Conservation (phyloP, 192 early-diverging fungal genomes). For the Coemansia sp. region DNA sequence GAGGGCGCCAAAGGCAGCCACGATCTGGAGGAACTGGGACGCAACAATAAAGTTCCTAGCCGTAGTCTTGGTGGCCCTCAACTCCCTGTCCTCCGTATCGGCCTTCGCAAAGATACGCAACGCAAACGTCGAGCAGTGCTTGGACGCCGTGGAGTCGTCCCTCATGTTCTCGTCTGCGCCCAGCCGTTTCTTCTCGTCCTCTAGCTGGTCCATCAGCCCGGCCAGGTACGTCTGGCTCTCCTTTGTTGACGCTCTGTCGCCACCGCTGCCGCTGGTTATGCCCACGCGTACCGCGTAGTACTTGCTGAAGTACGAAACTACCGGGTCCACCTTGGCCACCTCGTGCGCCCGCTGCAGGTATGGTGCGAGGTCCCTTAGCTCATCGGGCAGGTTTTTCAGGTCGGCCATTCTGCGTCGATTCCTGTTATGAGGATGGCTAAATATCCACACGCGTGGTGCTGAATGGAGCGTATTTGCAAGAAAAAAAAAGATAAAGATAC, state of each 20-base stretch:
- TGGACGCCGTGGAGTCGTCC: conserved; percentile 74
- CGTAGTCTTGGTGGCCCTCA: conserved; percentile 77
- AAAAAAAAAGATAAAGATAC: conserved; percentile 8
- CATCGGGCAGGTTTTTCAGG: conserved; percentile 55
- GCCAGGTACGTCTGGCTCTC: conserved; percentile 64
- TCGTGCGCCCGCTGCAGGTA: conserved; percentile 86
- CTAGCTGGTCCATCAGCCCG: conserved; percentile 75
- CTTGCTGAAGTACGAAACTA: conserved; percentile 92
- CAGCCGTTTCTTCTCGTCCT: conserved; percentile 72
- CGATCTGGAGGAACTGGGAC: conserved; percentile 84
- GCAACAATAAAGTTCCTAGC: conserved; percentile 89
- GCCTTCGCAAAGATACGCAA: conserved; percentile 86
- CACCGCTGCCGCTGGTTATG: conserved; percentile 59
- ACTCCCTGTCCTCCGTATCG: conserved; percentile 87
- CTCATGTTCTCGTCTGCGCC: conserved; percentile 66
- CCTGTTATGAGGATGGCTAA: background rate
- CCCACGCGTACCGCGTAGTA: conserved; percentile 82
- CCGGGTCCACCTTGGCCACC: conserved; percentile 74
- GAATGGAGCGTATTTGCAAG: too few relatives aligned
- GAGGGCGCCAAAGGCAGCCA: conserved; percentile 81
- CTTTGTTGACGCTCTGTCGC: conserved; percentile 54
- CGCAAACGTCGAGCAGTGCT: conserved; percentile 88
- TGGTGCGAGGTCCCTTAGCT: conserved; percentile 67
- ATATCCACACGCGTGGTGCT: too few relatives aligned
- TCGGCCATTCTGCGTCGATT: conserved; percentile 13